Base-by-base conservation (phyloP, 2,329 filamentous ascomycete genomes). In the Arthroderma sp. region DNA sequence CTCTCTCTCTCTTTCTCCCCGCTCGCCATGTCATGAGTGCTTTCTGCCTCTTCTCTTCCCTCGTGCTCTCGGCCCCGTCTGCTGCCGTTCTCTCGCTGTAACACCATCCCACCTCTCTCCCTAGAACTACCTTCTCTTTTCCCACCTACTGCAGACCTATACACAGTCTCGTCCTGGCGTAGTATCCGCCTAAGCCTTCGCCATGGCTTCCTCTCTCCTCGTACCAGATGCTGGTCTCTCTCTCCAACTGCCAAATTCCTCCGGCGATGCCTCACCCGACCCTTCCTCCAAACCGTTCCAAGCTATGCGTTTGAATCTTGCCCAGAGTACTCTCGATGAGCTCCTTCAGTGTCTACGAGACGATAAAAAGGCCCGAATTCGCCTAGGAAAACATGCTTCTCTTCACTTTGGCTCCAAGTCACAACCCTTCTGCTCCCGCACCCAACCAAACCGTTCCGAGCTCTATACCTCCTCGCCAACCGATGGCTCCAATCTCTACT, bases 401-500 rank as follows among this genome's bases (percentile, higher is more conserved):
- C 67, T 81, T 49, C 71, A 73, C 53, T 73, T 73, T 54, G 75
- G 72, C 51, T 70, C 70, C 57, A 75, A 75, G 56, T 70, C 70
- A 30, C 69, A 77, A 49, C 62, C 70, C 30, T 67, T 80, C 53
- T 67, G 71, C 47, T 67, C 73, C 51, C 68, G 62, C 47, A 58
- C 72, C 48, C 73, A 78, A 56, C 66, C 65, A 36, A 69, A 72
- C 54, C 69, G 70, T 48, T 72, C 73, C 51, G 77, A 80, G 61
- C 61, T 81, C 49, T 81, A 79, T 64, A 59, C 57, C 40, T 57
- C 64, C 46, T 64, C 61, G 49, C 51, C 58, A 29, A 58, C 63
- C 43, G 61, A 67, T 44, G 60, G 66, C 46, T 59, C 66, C 49
- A 67, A 68, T 46, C 59, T 78, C 55, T 70, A 70, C 47, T 78